Evolutionary conservation across 129 eudicot species (phyloP), one percentile per base, ranked within the genome.

Genomic region (Tagetes erecta): DNA sequence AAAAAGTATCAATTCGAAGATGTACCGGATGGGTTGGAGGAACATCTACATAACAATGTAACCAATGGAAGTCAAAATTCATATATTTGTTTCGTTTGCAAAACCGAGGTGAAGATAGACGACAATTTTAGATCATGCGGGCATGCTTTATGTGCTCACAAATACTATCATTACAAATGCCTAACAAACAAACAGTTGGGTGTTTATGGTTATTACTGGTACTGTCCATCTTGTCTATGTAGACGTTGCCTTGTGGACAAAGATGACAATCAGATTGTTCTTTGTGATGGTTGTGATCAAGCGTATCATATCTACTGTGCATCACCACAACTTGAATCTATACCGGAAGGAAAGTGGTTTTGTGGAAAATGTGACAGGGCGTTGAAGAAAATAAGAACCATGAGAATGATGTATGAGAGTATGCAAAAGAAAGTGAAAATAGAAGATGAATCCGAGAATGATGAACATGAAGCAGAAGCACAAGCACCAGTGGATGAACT

Each of bases 171-270:
- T 56, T 83, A 60, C 44, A 80, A 70, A 33, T 94, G 98, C 76
- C 66, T 94, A 51, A 84, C 91, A 10, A 73, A 45, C 39, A 82
- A 82, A 82, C 91, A 94, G 79, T 57, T 83, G 56, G 74, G 80
- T 35, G 73, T 85, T 2, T 77, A 68, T 33, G 90, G 96, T 14
- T 76, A 86, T 8, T 78, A 89, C 64, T 94, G 98, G 98, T 88
- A 86, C 75, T 90, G 98, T 84, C 98, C 98, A 7, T 88, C 92
- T 12, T 94, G 98, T 84, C 82, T 94, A 39, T 94, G 98, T 74
- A 80, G 96, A 75, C 65, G 68, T 56, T 94, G 98, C 80, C 86
- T 88, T 30, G 60, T 76, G 41, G 97, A 94, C 74, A 73, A 76
- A 46, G 98, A 94, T 70, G 96, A 94, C 65, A 90, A 94, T 60